Base-by-base conservation (phyloP, 2,329 filamentous ascomycete genomes). In the Zymoseptoria brevis region DNA sequence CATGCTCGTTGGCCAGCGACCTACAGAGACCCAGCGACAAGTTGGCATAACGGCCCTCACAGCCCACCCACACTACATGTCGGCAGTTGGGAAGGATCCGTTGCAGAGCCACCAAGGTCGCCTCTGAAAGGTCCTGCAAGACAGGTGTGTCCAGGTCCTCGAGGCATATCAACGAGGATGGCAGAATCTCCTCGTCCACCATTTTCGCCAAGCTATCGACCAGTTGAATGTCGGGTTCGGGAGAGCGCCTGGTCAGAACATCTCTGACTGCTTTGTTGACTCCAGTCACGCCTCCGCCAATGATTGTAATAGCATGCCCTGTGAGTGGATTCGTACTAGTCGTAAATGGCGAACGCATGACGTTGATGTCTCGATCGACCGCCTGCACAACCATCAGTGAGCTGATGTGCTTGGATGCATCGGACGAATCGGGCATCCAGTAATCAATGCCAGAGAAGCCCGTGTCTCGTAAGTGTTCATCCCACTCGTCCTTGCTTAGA, bases 391-490 rank as follows among this genome's bases (percentile, higher is more conserved):
- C 57, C 50, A 65, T 57, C 13, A 62, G 62, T 8, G 63, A 63
- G 29, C 62, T 57, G 50, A 61, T 58, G 16, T 64, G 63, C 19
- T 48, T 56, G 19, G 48, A 50, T 3, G 52, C 54, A 54, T 61
- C 57, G 6, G 48, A 67, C 50, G 61, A 54, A 56, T 63, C 63
- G 30, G 59, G 58, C 29, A 60, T 57, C 51, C 60, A 54, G 56
- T 56, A 56, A 30, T 73, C 69, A 13, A 73, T 56, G 1, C 72
- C 73, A n/a, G 71, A 70, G 57, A 75, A 75, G 9, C 73, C 73
- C 6, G 68, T 64, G 2, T 64, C 56, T 8, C 56, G 54, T 51
- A 78, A 64, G 8, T 70, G 53, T 1, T 53, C 50, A 49, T 73
- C 61, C 76, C 76, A 77, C 35, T 68, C 60, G 1, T 60, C 59